Evolutionary conservation across 2,329 filamentous ascomycete genomes (phyloP), one percentile per base, ranked within the genome.

Genomic region (Fusarium nelsonii): DNA sequence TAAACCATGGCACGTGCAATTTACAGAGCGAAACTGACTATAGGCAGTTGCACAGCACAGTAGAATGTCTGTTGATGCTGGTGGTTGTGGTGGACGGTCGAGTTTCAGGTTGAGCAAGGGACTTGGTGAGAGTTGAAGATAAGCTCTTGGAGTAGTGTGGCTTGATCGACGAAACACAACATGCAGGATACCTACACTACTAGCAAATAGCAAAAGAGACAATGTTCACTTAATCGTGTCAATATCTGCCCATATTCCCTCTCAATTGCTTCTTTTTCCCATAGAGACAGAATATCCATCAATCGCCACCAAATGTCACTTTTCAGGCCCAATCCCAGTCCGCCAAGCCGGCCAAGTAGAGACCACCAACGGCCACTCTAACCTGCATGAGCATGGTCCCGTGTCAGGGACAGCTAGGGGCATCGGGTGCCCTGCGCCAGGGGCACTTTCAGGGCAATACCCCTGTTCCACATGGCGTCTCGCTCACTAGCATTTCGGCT

Each of bases 91-190:
- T 58, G 67, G 45, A 50, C 30, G 63, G 62, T 37, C 52, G 20
- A 34, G 73, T 74, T 74, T 75, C 73, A 74, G 70, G 73, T 73
- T 74, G 68, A 34, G 30, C 61, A 66, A 58, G 63, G 60, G 33
- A 55, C 44, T 5, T 30, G 26, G 26, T 45, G 58, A 18, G 39
- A 57, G 9, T 41, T 52, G 43, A 45, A 28, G 48, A 40, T 30
- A 40, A 51, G 23, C 26, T 40, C n/a, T 28, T 16, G 23, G 23
- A 50, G 23, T 39, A 40, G 34, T 51, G 33, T 20, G 23, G 23
- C 48, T 20, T 30, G 48, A 39, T 51, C 34, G 18, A 51, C 48
- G 48, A 51, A 51, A 40, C 23, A 40, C 11, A 37, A 6, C 23
- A n/a, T 20, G 30, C 11, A 48, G 20, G 11, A 9, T 9, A 45